Evolutionary conservation across 2,329 filamentous ascomycete species (phyloP), one percentile per base, ranked within the genome.

Genomic region (Fusarium brevicatenulatum): DNA sequence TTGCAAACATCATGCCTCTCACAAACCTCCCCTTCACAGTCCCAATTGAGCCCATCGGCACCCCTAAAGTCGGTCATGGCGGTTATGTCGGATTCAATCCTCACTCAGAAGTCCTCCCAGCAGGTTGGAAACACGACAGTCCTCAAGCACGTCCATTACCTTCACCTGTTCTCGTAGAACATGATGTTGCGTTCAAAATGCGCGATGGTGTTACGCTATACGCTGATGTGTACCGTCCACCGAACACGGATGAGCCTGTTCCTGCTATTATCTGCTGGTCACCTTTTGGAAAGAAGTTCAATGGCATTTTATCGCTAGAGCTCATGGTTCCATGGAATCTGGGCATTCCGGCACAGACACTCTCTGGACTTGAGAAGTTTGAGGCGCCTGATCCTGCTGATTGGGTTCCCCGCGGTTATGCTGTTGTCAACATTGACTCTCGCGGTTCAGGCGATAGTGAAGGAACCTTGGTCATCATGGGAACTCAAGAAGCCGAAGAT

Each of bases 211-310:
- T 62, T 1, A 62, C 47, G 4, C n/a, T 68, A 2, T 68, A 68
- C 9, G 65, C 63, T 19, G 65, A 68, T 28, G 25, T 68, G 1
- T 68, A 62, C 5, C 65, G 65, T 1, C 65, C 65, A 19, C 65
- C 65, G 0, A 30, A 62, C 2, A 68, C 36, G 5, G 15, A 68
- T 43, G 65, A 62, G 16, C 12, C 54, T 12, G 25, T 68, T 9
- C 65, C 65, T 9, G 63, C 63, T 0, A 62, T 68, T 5, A 39
- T 68, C 2, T 68, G 65, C 36, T 68, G 65, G 65, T 68, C 65
- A 0, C 65, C 65, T 15, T 68, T 68, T 2, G 65, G 65, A 9
- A 68, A 68, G 13, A 68, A 68, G 19, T 68, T 68, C 25, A 68
- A 68, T 3, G 65, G 65, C 1, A 40, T 68, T 12, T 18, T 68